These are phyloP conservation scores for Paramyrothecium roridum DNA, from an alignment of 2,329 filamentous ascomycete genomes.

Conservation along the genomic window DNA sequence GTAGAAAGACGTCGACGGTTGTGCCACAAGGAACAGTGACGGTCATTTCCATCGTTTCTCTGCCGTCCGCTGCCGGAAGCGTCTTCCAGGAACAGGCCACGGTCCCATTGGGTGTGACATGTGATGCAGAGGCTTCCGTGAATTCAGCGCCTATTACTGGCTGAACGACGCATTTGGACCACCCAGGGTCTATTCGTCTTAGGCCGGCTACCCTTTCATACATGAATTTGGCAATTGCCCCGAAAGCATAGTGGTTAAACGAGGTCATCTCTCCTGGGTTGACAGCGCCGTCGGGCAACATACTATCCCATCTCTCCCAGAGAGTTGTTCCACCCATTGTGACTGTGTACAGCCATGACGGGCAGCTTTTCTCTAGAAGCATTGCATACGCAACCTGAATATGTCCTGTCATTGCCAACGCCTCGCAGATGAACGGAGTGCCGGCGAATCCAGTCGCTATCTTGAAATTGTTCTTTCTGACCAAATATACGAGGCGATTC, in stretches of 20 bases:
- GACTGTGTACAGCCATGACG: constrained; percentile 44
- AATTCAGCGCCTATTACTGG: background rate
- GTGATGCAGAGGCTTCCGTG: background rate
- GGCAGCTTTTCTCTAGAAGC: constrained; percentile 38
- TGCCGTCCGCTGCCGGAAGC: background rate
- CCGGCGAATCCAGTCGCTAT: constrained; percentile 38
- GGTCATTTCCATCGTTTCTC: constrained; percentile 6
- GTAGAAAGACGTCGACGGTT: constrained; percentile 15
- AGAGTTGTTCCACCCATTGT: constrained; percentile 41
- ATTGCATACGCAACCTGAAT: constrained; percentile 37
- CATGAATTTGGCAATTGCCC: constrained; percentile 5
- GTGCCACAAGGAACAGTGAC: constrained; percentile 13
- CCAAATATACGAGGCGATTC: constrained; percentile 22
- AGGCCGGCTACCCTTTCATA: constrained; percentile 11
- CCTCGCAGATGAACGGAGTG: constrained; percentile 30
- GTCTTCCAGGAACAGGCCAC: background rate
- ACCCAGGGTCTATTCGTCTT: background rate
- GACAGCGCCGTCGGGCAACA: constrained; percentile 36
- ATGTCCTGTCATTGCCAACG: constrained; percentile 21
- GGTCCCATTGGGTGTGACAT: background rate
- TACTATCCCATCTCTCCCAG: constrained; percentile 46
- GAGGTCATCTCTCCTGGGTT: constrained; percentile 44
- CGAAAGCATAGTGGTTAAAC: constrained; percentile 43
- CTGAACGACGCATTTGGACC: constrained; percentile 5
- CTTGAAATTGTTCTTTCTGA: constrained; percentile 25